Conservation (phyloP, 2,329 filamentous ascomycete genomes). For the Fusarium cicatricum region DNA sequence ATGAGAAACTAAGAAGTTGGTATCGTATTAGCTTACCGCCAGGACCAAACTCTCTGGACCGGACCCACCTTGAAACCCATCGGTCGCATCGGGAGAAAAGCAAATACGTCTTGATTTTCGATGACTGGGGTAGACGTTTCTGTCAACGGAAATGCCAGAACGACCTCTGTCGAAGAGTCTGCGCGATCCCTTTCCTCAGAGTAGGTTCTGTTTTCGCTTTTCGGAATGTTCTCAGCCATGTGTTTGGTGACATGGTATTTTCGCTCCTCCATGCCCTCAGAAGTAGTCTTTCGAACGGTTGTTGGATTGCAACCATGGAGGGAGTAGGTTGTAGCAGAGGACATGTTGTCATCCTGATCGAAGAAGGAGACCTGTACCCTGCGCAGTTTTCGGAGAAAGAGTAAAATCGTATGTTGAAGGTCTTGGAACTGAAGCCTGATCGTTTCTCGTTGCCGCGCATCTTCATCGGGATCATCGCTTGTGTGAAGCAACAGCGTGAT, state of each 20-base stretch:
- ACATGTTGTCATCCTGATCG: conserved; percentile 21
- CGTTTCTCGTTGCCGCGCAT: conserved; percentile 26
- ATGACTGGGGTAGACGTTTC: conserved; percentile 45
- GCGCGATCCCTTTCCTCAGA: conserved; percentile 38
- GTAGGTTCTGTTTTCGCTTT: conserved; percentile 48
- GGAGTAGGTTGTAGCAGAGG: conserved; percentile 15
- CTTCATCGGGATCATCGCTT: conserved; percentile 25
- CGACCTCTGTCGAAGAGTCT: conserved; percentile 46
- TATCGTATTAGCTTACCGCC: not conserved
- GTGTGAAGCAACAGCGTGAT: conserved; percentile 51
- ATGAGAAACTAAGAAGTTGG: conserved; percentile 52
- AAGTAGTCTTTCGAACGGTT: conserved; percentile 10
- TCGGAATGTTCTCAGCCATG: conserved; percentile 40
- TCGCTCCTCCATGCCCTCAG: conserved; percentile 2
- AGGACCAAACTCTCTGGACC: not conserved
- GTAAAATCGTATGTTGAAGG: conserved; percentile 49
- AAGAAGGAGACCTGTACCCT: conserved; percentile 45
- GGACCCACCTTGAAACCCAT: conserved; percentile 52
- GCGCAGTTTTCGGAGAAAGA: conserved; percentile 54
- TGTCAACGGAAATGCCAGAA: conserved; percentile 57
- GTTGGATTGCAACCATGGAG: conserved; percentile 13
- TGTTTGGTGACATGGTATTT: conserved; percentile 44
- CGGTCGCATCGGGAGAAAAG: conserved; percentile 55
- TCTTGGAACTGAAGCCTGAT: conserved; percentile 49
- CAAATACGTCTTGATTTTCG: conserved; percentile 53